phyloP scores from a whole-genome alignment of 306 rosid genomes.

The Alnus glutinosa region DNA sequence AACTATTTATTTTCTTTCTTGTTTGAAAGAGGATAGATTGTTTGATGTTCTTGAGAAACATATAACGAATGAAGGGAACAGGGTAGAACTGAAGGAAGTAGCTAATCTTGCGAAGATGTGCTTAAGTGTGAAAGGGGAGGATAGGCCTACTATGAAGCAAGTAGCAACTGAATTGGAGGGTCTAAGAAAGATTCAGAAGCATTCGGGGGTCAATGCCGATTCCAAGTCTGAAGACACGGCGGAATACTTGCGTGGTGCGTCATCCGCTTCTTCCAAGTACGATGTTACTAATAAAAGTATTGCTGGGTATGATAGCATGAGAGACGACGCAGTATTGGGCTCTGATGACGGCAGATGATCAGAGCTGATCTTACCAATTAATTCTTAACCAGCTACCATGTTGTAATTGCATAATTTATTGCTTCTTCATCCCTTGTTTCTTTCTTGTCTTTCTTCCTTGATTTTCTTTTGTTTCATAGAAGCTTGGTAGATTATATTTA shows the following conservation, averaged over 20 bases:
- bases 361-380: no score
- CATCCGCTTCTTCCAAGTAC: no score
- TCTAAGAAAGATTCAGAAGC: conserved; percentile 7
- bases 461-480: no score
- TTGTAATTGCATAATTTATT: no score
- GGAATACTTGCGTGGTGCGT: background rate
- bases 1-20: conserved; percentile 29
- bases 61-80: conserved; percentile 2
- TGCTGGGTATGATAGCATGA: no score
- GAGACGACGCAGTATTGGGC: no score
- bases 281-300: no score
- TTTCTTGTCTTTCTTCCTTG: no score
- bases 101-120: conserved; percentile 18
- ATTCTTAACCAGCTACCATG: no score
- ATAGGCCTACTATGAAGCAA: conserved; percentile 36
- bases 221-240: background rate
- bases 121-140: background rate
- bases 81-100: conserved; percentile 22
- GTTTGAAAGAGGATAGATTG: conserved; percentile 20
- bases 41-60: conserved; percentile 18
- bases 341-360: no score
- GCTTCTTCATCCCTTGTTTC: no score
- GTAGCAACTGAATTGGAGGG: conserved; percentile 33
- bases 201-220: background rate
- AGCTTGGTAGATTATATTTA: no score